These are phyloP conservation scores for Entomortierella parvispora DNA, from an alignment of 192 early-diverging fungal genomes.

Conservation along the genomic window DNA sequence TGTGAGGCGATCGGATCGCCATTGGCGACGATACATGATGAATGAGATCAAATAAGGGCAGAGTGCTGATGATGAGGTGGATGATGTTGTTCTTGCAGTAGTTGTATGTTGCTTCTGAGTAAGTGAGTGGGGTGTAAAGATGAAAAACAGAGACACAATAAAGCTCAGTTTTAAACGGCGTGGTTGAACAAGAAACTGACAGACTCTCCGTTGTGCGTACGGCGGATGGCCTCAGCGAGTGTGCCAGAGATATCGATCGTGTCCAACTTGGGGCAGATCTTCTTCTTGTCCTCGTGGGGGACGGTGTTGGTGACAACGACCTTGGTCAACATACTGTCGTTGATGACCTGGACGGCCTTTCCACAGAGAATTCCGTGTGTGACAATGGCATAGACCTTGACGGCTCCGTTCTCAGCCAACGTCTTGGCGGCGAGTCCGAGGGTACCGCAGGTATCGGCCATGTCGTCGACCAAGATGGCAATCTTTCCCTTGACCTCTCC, in stretches of 20 bases:
- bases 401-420: slow-evolving; percentile 89
- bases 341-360: slow-evolving; percentile 90
- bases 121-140: slow-evolving; percentile 15
- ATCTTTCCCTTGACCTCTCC: slow-evolving; percentile 92
- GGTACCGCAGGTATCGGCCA: slow-evolving; percentile 97
- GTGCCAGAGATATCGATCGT: slow-evolving; percentile 86
- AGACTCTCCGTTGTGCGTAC: slow-evolving; percentile 96
- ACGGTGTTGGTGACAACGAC: slow-evolving; percentile 87
- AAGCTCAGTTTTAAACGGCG: slow-evolving; percentile 37
- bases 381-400: slow-evolving; percentile 94
- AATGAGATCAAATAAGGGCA: too few species aligned
- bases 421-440: slow-evolving; percentile 89
- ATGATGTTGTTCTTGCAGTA: too few species aligned
- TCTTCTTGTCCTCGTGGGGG: slow-evolving; percentile 84
- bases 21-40: too few species aligned
- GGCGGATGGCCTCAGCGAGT: slow-evolving; percentile 88
- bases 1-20: neutral
- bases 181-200: slow-evolving; percentile 84
- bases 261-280: slow-evolving; percentile 80
- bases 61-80: too few species aligned
- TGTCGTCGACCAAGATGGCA: slow-evolving; percentile 96
- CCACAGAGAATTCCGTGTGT: slow-evolving; percentile 95
- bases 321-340: slow-evolving; percentile 76
- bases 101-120: too few species aligned
- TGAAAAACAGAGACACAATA: slow-evolving; percentile 2